A percentile compares a stretch with the other conserved stretches of the same genome.
Conservation (phyloP, 2,329 filamentous ascomycete species). For the Sarocladium kiliense region DNA sequence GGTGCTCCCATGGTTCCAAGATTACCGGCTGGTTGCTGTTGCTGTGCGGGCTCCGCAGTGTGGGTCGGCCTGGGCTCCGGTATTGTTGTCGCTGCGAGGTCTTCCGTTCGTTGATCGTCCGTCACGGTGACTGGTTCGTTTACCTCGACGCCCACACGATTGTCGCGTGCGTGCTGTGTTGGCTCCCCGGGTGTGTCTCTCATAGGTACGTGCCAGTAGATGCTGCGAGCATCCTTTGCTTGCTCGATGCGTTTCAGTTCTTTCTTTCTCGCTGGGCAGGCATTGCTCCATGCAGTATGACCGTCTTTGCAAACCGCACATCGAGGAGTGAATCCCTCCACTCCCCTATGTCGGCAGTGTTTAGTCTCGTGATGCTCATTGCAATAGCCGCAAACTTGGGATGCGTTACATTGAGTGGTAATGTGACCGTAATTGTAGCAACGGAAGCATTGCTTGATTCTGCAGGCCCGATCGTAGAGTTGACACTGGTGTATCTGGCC, state of each 20-base stretch:
- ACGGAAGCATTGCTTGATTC: constrained; percentile 21
- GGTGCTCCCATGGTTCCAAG: not conserved
- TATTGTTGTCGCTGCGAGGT: not conserved
- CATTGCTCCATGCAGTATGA: constrained; percentile 21
- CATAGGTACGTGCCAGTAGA: no score
- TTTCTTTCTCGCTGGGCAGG: constrained; percentile 19
- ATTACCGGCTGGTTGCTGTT: not conserved
- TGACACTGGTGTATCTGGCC: no score
- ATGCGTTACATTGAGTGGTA: constrained; percentile 11
- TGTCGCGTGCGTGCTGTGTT: constrained; percentile 16
- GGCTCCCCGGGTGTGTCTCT: constrained; percentile 16
- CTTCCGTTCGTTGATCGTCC: not conserved
- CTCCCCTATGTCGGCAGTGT: no score
- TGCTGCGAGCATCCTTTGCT: no score
- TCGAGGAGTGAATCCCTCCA: no score
- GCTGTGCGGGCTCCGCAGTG: not conserved
- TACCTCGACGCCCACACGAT: constrained; percentile 7
- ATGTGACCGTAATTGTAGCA: constrained; percentile 19
- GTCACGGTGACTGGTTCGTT: not conserved
- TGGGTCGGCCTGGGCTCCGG: not conserved
- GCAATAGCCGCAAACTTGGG: constrained; percentile 20
- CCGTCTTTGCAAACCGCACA: constrained; percentile 20
- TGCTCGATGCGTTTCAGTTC: constrained; percentile 17
- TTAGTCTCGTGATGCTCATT: no score
- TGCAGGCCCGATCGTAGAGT: constrained; percentile 17